Evolutionary conservation across 2,329 filamentous ascomycete genomes (phyloP), one percentile per base, ranked within the genome.

Genomic region (Metarhizium guizhouense): DNA sequence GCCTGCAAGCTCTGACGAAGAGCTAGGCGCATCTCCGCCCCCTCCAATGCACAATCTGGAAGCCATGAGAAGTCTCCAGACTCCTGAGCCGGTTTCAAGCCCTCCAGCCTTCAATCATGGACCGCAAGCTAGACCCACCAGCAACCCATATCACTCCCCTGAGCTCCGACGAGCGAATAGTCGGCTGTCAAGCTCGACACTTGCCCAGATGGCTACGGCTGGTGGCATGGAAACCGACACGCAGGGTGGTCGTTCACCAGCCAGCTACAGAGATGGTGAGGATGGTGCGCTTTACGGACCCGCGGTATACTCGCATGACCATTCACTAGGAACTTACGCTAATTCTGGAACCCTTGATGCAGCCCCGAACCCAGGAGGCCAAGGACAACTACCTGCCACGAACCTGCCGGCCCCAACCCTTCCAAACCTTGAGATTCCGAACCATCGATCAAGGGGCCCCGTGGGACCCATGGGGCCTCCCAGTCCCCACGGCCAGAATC

Each of bases 21-120:
- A 84, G 11, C 66, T 68, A 42, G 62, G 66, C n/a, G 64, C 56
- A 13, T 62, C 61, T n/a, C 60, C 59, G 3, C 57, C 69, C 1
- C 67, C 76, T 8, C 74, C 76, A 1, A 72, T 79, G 25, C 72
- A 73, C 42, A 78, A 82, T 54, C 68, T 86, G 42, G 76, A 79
- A 47, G 77, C 76, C 18, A 76, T 85, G 68, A 73, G 73, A 53
- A 72, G 76, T 56, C 77, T 83, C 67, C 76, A 79, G 38, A 83
- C 87, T 6, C 89, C 88, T 1, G 86, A 88, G 61, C 89, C 89
- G 7, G 90, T 96, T 20, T 82, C 82, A 5, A 76, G 79, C 6
- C 92, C 93, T 1, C 93, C 93, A 3, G 84, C 83, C 11, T 93
- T 96, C 68, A 81, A 84, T 51, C 90, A 96, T 69, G 79, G 80